These are phyloP conservation scores for Allium fistulosum DNA, from an alignment of 106 monocot genomes.

Conservation along the genomic window DNA sequence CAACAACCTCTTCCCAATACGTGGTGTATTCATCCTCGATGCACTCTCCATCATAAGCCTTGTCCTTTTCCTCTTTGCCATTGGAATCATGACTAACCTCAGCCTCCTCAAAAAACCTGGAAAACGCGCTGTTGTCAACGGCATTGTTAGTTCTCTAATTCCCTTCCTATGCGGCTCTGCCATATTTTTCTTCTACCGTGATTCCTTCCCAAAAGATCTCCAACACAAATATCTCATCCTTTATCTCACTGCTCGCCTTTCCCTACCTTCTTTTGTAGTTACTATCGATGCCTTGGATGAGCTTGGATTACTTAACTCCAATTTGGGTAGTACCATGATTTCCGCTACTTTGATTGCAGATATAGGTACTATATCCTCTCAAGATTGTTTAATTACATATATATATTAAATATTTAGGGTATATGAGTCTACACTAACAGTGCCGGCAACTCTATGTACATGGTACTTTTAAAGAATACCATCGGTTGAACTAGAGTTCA, in stretches of 20 bases:
- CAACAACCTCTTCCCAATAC: slow-evolving; percentile 19
- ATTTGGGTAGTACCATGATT: slow-evolving; percentile 44
- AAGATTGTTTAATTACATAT: too few relatives aligned
- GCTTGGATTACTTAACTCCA: slow-evolving; percentile 40
- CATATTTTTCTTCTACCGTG: not conserved
- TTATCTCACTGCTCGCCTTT: slow-evolving; percentile 16
- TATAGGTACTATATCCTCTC: too few relatives aligned
- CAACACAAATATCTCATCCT: not conserved
- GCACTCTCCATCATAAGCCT: too few relatives aligned
- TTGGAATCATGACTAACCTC: slow-evolving; percentile 44
- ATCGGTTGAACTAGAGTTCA: too few relatives aligned
- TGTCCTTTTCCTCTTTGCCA: slow-evolving; percentile 42
- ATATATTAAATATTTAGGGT: too few relatives aligned
- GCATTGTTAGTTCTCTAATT: slow-evolving; percentile 8
- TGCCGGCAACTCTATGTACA: too few relatives aligned
- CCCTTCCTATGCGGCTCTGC: slow-evolving; percentile 9
- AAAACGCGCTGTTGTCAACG: slow-evolving; percentile 14
- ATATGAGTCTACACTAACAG: too few relatives aligned
- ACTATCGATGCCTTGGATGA: slow-evolving; percentile 31
- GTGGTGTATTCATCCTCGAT: too few relatives aligned
- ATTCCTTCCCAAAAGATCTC: slow-evolving; percentile 5
- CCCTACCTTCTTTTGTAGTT: slow-evolving; percentile 41
- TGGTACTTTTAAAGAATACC: too few relatives aligned
- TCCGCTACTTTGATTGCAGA: slow-evolving; percentile 38
- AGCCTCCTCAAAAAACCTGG: slow-evolving; percentile 22